These are phyloP conservation scores for Microdochium trichocladiopsis DNA, from an alignment of 2,329 filamentous ascomycete genomes.

Conservation along the genomic window DNA sequence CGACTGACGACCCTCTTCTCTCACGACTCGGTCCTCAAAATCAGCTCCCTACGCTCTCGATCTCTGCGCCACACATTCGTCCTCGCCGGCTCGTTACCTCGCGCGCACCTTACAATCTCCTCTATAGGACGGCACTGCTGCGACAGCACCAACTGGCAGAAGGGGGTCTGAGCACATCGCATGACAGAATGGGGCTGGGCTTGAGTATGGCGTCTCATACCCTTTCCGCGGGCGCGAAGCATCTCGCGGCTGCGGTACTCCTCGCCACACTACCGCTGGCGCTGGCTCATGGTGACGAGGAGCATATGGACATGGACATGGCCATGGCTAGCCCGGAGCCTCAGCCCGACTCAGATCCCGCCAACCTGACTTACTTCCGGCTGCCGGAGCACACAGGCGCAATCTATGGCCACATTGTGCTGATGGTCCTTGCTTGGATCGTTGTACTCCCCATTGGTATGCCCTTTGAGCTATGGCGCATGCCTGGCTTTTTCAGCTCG, in stretches of 20 bases:
- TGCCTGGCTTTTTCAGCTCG: neutral
- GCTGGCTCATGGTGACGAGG: slow-evolving; percentile 24
- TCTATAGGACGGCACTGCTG: neutral
- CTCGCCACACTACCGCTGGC: slow-evolving; percentile 20
- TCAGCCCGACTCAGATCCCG: slow-evolving; percentile 17
- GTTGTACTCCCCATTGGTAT: slow-evolving; percentile 62
- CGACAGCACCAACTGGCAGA: neutral
- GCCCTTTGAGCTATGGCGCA: slow-evolving; percentile 14
- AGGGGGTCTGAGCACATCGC: neutral
- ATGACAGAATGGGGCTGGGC: neutral
- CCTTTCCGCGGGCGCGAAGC: slow-evolving; percentile 12
- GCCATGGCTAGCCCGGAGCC: slow-evolving; percentile 15
- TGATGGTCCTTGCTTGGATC: slow-evolving; percentile 65
- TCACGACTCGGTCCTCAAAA: neutral
- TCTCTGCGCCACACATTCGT: no score
- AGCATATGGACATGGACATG: slow-evolving; percentile 23
- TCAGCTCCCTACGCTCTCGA: neutral
- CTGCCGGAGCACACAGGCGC: slow-evolving; percentile 26
- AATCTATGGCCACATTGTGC: slow-evolving; percentile 51
- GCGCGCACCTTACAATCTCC: no score
- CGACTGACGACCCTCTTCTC: neutral
- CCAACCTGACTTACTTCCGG: slow-evolving; percentile 26
- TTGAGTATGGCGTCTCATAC: slow-evolving; percentile 13
- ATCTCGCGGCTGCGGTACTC: slow-evolving; percentile 19
- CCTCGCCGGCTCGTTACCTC: no score